A percentile compares a stretch with the other conserved stretches of the same genome.
Evolutionary conservation across 768 basidiomycete genomes (phyloP).

Genomic region (Pleurotus giganteus): DNA sequence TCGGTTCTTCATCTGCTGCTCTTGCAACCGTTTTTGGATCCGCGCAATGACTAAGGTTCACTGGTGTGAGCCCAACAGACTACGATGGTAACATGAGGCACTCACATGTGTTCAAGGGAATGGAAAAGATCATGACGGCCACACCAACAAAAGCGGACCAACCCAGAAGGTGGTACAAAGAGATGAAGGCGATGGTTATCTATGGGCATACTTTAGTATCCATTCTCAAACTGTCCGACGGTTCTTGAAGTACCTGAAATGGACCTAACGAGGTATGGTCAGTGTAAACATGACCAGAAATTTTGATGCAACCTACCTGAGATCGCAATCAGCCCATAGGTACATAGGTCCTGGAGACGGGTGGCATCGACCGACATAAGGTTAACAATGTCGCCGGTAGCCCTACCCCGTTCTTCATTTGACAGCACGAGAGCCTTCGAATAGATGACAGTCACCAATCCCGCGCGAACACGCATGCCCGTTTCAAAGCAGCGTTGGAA

Average conservation of each 20-base stretch:
- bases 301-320: conserved; percentile 52
- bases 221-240: neutral
- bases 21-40: conserved; percentile 72
- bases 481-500: conserved; percentile 83
- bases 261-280: neutral
- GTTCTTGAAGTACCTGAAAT: conserved; percentile 14
- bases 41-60: conserved; percentile 53
- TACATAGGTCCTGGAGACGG: conserved; percentile 76
- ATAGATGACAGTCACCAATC: conserved; percentile 84
- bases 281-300: neutral
- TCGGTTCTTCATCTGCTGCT: conserved; percentile 91
- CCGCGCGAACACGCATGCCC: conserved; percentile 90
- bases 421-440: conserved; percentile 83
- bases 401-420: conserved; percentile 73
- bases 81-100: conserved; percentile 11
- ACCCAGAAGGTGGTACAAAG: conserved; percentile 85
- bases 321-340: conserved; percentile 80
- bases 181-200: conserved; percentile 87
- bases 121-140: conserved; percentile 80
- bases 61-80: neutral
- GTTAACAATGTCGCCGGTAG: conserved; percentile 93
- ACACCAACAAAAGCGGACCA: conserved; percentile 92
- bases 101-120: conserved; percentile 71
- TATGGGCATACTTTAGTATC: conserved; percentile 22
- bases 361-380: conserved; percentile 87